phyloP scores from a whole-genome alignment of 129 eudicot genomes.

The Escallonia rubra region DNA sequence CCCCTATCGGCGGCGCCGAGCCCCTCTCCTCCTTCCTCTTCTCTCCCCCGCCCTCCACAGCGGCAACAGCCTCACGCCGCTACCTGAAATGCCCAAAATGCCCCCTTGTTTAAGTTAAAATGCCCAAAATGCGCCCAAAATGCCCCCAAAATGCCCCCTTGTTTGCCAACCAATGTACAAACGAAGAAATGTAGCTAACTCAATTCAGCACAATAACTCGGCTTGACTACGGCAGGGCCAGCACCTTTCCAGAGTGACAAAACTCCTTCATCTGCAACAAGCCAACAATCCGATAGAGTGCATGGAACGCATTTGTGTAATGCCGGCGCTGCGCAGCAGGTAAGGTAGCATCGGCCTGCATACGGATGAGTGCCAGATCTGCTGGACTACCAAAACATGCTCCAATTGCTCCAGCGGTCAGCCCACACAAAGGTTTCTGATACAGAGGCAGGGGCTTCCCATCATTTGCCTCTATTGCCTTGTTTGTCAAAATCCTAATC shows the following conservation, averaged over 20 bases:
- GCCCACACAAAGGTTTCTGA: constrained; percentile 89
- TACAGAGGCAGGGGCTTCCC: constrained; percentile 90
- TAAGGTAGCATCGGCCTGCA: constrained; percentile 97
- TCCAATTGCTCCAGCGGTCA: constrained; percentile 94
- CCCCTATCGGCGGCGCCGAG: too few relatives aligned
- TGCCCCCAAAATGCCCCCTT: too few relatives aligned
- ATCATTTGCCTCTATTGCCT: constrained; percentile 91
- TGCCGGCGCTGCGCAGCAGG: constrained; percentile 81
- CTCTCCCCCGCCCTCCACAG: too few relatives aligned
- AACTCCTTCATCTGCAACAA: constrained; percentile 72
- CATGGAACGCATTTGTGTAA: constrained; percentile 90
- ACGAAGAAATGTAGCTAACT: too few relatives aligned
- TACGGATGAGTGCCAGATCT: constrained; percentile 82
- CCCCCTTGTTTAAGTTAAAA: too few relatives aligned
- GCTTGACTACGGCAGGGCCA: constrained; percentile 90
- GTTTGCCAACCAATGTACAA: too few relatives aligned
- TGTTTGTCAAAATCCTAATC: constrained; percentile 66
- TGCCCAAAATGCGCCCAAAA: too few relatives aligned
- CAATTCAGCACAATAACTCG: too few relatives aligned
- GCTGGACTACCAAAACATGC: constrained; percentile 89
- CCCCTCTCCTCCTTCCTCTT: too few relatives aligned
- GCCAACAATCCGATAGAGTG: constrained; percentile 60
- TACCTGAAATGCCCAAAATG: too few relatives aligned
- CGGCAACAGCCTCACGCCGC: too few relatives aligned
- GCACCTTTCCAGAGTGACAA: constrained; percentile 88